Evolutionary conservation across 495 filamentous ascomycete genomes (phyloP), one percentile per base, ranked within the genome.

Genomic region (Tetracladium setigerum): DNA sequence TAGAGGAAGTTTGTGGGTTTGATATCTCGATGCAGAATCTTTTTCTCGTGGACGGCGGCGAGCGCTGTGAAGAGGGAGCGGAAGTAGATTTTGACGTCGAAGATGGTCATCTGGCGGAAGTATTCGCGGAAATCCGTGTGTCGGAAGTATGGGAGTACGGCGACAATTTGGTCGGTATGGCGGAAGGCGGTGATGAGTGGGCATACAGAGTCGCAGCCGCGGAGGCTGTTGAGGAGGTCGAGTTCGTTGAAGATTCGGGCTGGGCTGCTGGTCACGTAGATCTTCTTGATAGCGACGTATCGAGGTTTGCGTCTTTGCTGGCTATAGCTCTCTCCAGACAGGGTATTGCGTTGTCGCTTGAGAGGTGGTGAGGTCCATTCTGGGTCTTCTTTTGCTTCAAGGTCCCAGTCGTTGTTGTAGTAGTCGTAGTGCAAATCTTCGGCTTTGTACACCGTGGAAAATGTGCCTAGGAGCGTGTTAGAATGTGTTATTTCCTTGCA

Each of bases 1-100:
- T 97, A 99, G 30, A 99, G 78, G 59, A 99, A 99, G 61, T 99
- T 99, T 11, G 92, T 99, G n/a, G 92, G 92, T 63, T 99, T 99
- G 62, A 99, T 96, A 63, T 99, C 92, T 44, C 92, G 83, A 62
- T 99, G 92, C 14, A 99, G 73, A 46, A 99, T 96, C 15, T 76
- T 70, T 57, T 83, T 79, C 31, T 72, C 70, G 63, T 99, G 92
- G 9, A 97, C 89, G 16, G 84, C 83, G 13, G 75, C 70, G 5
- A 99, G 72, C 0, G 94, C 92, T 5, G 79, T 80, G 61, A 99
- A 89, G 8, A 99, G 74, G 5, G 86, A 94, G 14, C 79, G 78
- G 55, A 99, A 86, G 63, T 97, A 99, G 59, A 89, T 72, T 42
- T 81, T 76, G 66, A 95, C 92, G 52, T 97, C 89, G 18, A 73